A percentile compares a stretch with the other conserved stretches of the same genome.
Evolutionary conservation across 768 basidiomycete genomes (phyloP).

Genomic region (Lactarius vividus): DNA sequence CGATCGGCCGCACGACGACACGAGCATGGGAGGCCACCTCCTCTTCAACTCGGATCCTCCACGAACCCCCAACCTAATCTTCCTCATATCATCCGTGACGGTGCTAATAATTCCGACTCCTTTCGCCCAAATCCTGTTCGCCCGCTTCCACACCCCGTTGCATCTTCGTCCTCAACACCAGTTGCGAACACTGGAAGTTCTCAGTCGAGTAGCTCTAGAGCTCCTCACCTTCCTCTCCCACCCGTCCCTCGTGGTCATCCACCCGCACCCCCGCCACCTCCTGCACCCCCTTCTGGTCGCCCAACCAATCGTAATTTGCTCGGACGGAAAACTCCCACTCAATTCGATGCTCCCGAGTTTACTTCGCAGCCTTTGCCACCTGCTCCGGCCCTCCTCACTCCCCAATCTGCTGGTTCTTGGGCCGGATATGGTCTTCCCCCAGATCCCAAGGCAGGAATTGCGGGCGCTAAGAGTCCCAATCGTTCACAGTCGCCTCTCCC

Average conservation of each 20-base stretch:
- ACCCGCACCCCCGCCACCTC: conserved; percentile 26
- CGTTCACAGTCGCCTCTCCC: conserved; percentile 41
- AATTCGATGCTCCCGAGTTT: conserved; percentile 45
- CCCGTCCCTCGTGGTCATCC: conserved; percentile 66
- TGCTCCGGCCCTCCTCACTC: conserved; percentile 35
- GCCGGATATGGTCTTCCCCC: conserved; percentile 52
- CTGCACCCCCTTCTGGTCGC: conserved; percentile 37
- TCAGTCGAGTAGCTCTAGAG: conserved; percentile 39
- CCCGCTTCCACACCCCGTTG: conserved; percentile 45
- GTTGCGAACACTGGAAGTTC: conserved; percentile 40
- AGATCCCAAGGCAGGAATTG: conserved; percentile 57
- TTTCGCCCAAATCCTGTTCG: conserved; percentile 40
- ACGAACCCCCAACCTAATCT: conserved; percentile 56
- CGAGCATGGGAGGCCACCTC: conserved; percentile 71
- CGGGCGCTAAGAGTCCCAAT: conserved; percentile 36
- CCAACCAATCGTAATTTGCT: conserved; percentile 31
- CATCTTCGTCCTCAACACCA: conserved; percentile 30
- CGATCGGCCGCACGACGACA: conserved; percentile 33
- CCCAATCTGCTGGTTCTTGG: conserved; percentile 29
- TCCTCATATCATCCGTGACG: conserved; percentile 69
- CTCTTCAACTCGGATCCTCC: conserved; percentile 62
- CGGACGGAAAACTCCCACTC: conserved; percentile 55
- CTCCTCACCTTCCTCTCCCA: conserved; percentile 62
- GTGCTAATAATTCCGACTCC: conserved; percentile 50
- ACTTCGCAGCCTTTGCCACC: conserved; percentile 38